Conservation (phyloP, 2,329 filamentous ascomycete genomes). For the Domatiomyces catenatus region DNA sequence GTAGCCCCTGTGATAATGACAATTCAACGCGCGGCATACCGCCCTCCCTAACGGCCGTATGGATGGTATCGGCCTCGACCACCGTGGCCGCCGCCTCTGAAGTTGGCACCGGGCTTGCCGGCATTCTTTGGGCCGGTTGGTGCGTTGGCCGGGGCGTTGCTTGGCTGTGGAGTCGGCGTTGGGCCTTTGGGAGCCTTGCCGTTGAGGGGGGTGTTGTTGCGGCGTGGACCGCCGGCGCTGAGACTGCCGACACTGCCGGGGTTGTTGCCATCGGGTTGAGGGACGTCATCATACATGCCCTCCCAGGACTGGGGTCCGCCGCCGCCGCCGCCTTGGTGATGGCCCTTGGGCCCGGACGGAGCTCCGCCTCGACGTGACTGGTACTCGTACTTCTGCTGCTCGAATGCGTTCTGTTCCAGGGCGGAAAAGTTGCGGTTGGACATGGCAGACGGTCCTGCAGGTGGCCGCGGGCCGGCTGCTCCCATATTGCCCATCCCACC, state of each 20-base stretch:
- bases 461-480: slow-evolving; percentile 19
- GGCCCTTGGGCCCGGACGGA: slow-evolving; percentile 12
- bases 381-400: slow-evolving; percentile 64
- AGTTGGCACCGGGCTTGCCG: slow-evolving; percentile 79
- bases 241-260: slow-evolving; percentile 32
- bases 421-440: slow-evolving; percentile 43
- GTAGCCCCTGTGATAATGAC: neutral
- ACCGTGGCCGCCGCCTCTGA: slow-evolving; percentile 73
- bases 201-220: slow-evolving; percentile 27
- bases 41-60: slow-evolving; percentile 37
- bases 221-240: slow-evolving; percentile 26
- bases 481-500: slow-evolving; percentile 21
- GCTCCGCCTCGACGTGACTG: slow-evolving; percentile 36
- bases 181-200: slow-evolving; percentile 31
- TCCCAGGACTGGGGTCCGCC: slow-evolving; percentile 79
- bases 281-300: slow-evolving; percentile 94
- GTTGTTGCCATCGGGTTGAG: slow-evolving; percentile 52
- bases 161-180: slow-evolving; percentile 30
- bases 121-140: slow-evolving; percentile 95
- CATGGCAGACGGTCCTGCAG: slow-evolving; percentile 21
- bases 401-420: slow-evolving; percentile 58
- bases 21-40: neutral
- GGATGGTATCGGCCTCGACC: slow-evolving; percentile 57
- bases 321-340: slow-evolving; percentile 36
- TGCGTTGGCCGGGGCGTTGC: slow-evolving; percentile 57